These are phyloP conservation scores for Komagataea norvegica DNA, from an alignment of 1,139 yeast species.

Conservation along the genomic window DNA sequence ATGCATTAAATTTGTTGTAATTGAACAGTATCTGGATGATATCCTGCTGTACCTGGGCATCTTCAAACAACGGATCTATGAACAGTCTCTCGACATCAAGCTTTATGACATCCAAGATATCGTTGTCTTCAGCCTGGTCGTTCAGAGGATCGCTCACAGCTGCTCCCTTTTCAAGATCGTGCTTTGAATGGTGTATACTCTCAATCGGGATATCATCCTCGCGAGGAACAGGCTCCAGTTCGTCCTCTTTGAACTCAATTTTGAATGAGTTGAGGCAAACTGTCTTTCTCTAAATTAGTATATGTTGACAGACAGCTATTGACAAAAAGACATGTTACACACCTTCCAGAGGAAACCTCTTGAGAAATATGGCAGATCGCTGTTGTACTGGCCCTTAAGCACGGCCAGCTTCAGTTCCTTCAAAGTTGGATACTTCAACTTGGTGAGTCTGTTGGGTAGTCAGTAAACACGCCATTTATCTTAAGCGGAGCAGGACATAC, in stretches of 20 bases:
- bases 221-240: slow-evolving; percentile 14
- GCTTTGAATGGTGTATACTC: slow-evolving; percentile 3
- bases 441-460: slow-evolving; percentile 14
- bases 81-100: slow-evolving; percentile 60
- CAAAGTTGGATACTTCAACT: slow-evolving; percentile 17
- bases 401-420: slow-evolving; percentile 21
- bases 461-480: too few species aligned
- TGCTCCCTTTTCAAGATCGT: slow-evolving; percentile 4
- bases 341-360: slow-evolving; percentile 23
- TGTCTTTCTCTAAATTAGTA: too few species aligned
- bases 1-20: slow-evolving; percentile 42
- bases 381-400: slow-evolving; percentile 21
- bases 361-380: slow-evolving; percentile 14
- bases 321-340: slow-evolving; percentile 3
- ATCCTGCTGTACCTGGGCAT: slow-evolving; percentile 35
- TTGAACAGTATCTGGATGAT: slow-evolving; percentile 52
- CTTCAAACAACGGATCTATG: slow-evolving; percentile 48
- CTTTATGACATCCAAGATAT: slow-evolving; percentile 45
- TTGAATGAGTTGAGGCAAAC: slow-evolving; percentile 21
- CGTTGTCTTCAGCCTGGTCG: slow-evolving; percentile 11
- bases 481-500: too few species aligned
- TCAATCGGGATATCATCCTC: neutral
- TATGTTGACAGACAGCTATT: slow-evolving; percentile 13
- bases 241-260: slow-evolving; percentile 17
- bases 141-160: slow-evolving; percentile 10